Conservation (phyloP, 2,329 filamentous ascomycete species). For the Paracorniculantispora psalliotae region DNA sequence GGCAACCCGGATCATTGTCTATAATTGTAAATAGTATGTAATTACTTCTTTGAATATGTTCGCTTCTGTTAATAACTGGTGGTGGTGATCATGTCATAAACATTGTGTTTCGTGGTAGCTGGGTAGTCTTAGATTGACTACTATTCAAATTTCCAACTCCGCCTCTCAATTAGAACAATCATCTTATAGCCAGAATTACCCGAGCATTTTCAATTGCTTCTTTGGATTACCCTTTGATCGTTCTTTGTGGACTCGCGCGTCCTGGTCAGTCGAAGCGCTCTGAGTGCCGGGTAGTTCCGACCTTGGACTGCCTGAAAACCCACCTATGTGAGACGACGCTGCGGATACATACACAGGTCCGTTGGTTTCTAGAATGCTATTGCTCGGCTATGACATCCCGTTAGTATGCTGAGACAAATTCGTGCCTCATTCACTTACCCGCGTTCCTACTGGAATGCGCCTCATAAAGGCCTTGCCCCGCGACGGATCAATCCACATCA, state of each 20-base stretch:
- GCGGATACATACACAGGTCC: conserved; percentile 3
- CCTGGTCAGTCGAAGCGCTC: neutral
- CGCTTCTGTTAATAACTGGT: neutral
- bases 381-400: neutral
- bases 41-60: neutral
- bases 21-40: neutral
- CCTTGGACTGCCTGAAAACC: neutral
- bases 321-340: neutral
- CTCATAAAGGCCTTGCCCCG: conserved; percentile 28
- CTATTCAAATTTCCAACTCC: no score
- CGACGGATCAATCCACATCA: conserved; percentile 34
- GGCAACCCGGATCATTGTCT: conserved; percentile 18
- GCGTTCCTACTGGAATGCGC: conserved; percentile 23
- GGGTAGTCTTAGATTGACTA: no score
- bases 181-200: neutral
- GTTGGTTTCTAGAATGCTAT: conserved; percentile 4
- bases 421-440: conserved; percentile 5
- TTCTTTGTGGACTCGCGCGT: neutral
- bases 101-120: no score
- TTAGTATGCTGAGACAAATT: neutral
- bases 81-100: no score
- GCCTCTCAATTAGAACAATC: neutral
- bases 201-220: neutral
- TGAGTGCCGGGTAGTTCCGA: neutral
- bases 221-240: neutral